phyloP scores from a whole-genome alignment of 2,329 filamentous ascomycete genomes.

The Amauroascus niger region DNA sequence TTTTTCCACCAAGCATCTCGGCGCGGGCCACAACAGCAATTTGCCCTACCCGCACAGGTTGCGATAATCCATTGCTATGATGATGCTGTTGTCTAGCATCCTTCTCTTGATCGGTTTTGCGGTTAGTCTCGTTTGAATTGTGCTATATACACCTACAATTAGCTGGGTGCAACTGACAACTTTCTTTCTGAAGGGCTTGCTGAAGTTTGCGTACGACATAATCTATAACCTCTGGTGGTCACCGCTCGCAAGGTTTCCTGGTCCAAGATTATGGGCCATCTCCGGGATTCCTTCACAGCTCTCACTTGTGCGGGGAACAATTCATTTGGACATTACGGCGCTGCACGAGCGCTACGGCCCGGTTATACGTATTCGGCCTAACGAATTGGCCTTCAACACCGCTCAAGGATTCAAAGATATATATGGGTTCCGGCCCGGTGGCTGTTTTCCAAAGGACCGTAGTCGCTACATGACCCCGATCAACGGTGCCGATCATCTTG shows the following conservation, averaged over 20 bases:
- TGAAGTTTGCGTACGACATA: neutral
- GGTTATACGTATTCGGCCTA: constrained; percentile 25
- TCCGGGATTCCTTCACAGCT: constrained; percentile 17
- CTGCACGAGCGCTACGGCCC: constrained; percentile 25
- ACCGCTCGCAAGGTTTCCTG: constrained; percentile 21
- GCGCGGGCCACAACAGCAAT: neutral
- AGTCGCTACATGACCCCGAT: neutral
- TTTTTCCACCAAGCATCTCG: neutral
- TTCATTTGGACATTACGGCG: constrained; percentile 20
- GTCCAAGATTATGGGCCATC: constrained; percentile 16
- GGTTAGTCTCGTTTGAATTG: neutral
- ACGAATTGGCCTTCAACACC: constrained; percentile 22
- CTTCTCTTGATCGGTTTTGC: neutral
- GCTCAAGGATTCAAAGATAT: constrained; percentile 26
- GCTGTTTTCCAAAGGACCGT: constrained; percentile 10
- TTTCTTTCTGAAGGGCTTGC: neutral
- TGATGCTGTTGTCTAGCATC: neutral
- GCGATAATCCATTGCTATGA: neutral
- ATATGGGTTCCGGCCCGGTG: constrained; percentile 18
- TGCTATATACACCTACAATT: neutral
- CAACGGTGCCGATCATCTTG: constrained; percentile 2
- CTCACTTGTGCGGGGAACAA: constrained; percentile 15
- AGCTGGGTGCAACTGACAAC: neutral
- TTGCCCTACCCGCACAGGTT: neutral
- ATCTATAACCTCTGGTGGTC: constrained; percentile 24